A percentile compares a stretch with the other conserved stretches of the same genome.
These are phyloP conservation scores for Turritis glabra DNA, from an alignment of 345 rosid genomes.

Conservation along the genomic window DNA sequence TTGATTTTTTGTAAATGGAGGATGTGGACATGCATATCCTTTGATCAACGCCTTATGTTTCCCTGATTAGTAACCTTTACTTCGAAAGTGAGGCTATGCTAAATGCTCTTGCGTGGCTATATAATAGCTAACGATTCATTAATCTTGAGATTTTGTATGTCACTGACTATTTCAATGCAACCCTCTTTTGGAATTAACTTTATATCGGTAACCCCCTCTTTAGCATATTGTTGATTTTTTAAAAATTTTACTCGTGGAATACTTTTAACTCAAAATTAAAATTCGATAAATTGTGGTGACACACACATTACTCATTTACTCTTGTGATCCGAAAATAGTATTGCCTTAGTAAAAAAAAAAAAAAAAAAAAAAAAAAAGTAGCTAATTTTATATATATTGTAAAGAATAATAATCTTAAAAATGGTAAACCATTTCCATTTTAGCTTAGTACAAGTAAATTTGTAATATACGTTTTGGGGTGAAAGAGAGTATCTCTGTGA, in stretches of 20 bases:
- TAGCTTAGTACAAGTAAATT: not conserved
- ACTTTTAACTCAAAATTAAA: not conserved
- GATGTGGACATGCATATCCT: slow-evolving; percentile 1
- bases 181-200: not conserved
- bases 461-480: not conserved
- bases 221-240: not conserved
- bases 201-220: not conserved
- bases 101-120: not conserved
- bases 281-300: not conserved
- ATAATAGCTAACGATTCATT: not conserved
- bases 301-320: not conserved
- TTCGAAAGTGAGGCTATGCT: not conserved
- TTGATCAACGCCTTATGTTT: not conserved
- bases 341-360: not conserved
- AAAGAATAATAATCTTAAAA: no score
- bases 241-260: not conserved
- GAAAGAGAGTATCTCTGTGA: not conserved
- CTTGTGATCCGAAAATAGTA: not conserved
- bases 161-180: not conserved
- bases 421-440: not conserved
- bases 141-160: not conserved
- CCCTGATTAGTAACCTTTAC: not conserved
- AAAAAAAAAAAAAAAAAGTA: not conserved
- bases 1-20: not conserved
- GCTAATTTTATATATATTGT: not conserved